phyloP scores from a whole-genome alignment of 352 stramenopile genomes.

The Phytophthora citricola region DNA sequence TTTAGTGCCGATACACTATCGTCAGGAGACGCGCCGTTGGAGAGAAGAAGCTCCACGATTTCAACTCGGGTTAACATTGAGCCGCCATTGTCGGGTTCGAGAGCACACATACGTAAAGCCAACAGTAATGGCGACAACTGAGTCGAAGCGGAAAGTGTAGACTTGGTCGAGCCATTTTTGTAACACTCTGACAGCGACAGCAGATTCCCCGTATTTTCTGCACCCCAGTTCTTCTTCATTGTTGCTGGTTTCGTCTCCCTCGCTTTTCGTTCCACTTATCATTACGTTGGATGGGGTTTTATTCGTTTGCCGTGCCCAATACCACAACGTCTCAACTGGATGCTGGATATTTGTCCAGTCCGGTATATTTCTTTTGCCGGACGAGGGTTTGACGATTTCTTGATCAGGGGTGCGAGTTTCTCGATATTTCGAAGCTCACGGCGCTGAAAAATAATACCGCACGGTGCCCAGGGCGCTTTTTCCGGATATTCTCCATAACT shows the following conservation, averaged over 20 bases:
- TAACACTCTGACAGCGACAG: constrained; percentile 5
- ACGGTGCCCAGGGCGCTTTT: constrained; percentile 58
- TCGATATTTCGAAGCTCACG: neutral
- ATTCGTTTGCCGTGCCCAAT: constrained; percentile 27
- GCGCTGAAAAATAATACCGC: constrained; percentile 41
- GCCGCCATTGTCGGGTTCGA: neutral
- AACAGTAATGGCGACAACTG: constrained; percentile 34
- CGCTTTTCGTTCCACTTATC: neutral
- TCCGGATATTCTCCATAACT: neutral
- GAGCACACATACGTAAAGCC: constrained; percentile 39
- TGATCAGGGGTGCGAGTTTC: neutral
- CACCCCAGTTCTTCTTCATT: constrained; percentile 28
- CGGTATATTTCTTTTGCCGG: neutral
- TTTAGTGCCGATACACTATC: constrained; percentile 18
- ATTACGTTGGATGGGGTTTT: neutral
- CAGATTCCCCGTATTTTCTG: constrained; percentile 40
- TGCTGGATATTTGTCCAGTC: constrained; percentile 29
- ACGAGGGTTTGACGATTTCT: neutral
- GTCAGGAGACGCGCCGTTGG: constrained; percentile 32
- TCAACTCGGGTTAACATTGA: constrained; percentile 7
- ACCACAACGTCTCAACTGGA: constrained; percentile 34
- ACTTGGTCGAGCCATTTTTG: neutral
- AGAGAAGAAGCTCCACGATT: constrained; percentile 43
- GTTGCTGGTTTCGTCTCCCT: neutral
- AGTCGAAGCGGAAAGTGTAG: neutral